phyloP scores from a whole-genome alignment of 768 basidiomycete species.

The Piloderma croceum region DNA sequence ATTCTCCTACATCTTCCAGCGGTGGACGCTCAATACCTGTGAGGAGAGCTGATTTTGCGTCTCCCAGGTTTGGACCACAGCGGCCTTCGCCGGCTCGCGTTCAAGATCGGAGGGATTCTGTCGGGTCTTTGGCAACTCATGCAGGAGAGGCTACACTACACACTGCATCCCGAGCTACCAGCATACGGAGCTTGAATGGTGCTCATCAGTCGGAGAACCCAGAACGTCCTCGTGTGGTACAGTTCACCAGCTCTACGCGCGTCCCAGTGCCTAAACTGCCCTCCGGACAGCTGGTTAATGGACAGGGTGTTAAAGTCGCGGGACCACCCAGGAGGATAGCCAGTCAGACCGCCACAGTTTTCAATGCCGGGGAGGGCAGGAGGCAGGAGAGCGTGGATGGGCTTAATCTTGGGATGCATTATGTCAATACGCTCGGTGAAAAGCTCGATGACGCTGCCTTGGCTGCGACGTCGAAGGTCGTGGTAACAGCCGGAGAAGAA shows the following conservation, averaged over 20 bases:
- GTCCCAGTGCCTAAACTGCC: slow-evolving; percentile 55
- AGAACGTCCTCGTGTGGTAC: slow-evolving; percentile 57
- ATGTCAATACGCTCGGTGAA: slow-evolving; percentile 62
- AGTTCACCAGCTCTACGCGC: slow-evolving; percentile 62
- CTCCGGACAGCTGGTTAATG: no score
- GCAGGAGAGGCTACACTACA: slow-evolving; percentile 41
- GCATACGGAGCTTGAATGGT: slow-evolving; percentile 45
- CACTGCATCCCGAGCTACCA: slow-evolving; percentile 47
- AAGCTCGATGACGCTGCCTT: slow-evolving; percentile 13
- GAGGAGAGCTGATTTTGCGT: slow-evolving; percentile 62
- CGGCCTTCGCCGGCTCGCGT: slow-evolving; percentile 36
- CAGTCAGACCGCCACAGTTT: slow-evolving; percentile 64
- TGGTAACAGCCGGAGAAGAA: slow-evolving; percentile 41
- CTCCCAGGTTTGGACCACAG: slow-evolving; percentile 44
- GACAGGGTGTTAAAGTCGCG: no score
- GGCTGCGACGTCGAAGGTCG: slow-evolving; percentile 7
- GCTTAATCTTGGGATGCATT: slow-evolving; percentile 62
- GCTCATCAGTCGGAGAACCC: slow-evolving; percentile 33
- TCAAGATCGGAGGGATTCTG: slow-evolving; percentile 23
- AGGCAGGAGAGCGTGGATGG: slow-evolving; percentile 52
- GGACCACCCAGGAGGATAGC: slow-evolving; percentile 30
- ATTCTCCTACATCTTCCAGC: slow-evolving; percentile 63
- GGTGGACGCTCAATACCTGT: slow-evolving; percentile 61
- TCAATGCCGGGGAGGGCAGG: slow-evolving; percentile 31
- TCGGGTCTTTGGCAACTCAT: slow-evolving; percentile 25